Evolutionary conservation across 2,329 filamentous ascomycete genomes (phyloP).

Genomic region (Xylariaceae sp.): DNA sequence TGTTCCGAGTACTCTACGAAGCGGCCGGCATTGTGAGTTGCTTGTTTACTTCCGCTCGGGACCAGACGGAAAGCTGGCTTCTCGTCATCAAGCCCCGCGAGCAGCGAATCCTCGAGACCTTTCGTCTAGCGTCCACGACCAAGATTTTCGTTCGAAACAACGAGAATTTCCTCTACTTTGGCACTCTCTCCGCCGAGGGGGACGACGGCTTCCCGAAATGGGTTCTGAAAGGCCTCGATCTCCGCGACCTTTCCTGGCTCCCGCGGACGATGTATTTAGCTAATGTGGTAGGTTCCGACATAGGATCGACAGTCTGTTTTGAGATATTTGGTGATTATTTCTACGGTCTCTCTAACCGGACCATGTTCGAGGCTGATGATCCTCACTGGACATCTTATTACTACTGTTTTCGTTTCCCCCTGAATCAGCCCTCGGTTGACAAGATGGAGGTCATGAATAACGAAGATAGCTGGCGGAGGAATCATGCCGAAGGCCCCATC

Average conservation of each 20-base stretch:
- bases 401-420: slow-evolving; percentile 57
- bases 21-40: slow-evolving; percentile 53
- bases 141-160: slow-evolving; percentile 66
- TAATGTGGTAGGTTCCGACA: slow-evolving; percentile 56
- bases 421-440: slow-evolving; percentile 40
- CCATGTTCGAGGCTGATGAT: slow-evolving; percentile 55
- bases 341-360: slow-evolving; percentile 64
- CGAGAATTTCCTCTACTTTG: slow-evolving; percentile 56
- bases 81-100: slow-evolving; percentile 43
- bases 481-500: slow-evolving; percentile 64
- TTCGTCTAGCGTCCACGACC: slow-evolving; percentile 40
- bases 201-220: slow-evolving; percentile 56
- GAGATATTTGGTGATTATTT: slow-evolving; percentile 61
- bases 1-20: slow-evolving; percentile 52
- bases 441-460: slow-evolving; percentile 40
- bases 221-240: slow-evolving; percentile 51
- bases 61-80: slow-evolving; percentile 43
- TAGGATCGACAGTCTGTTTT: slow-evolving; percentile 65
- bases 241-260: slow-evolving; percentile 38
- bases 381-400: slow-evolving; percentile 66
- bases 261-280: slow-evolving; percentile 44
- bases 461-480: slow-evolving; percentile 55
- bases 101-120: slow-evolving; percentile 37
- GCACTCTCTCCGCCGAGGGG: slow-evolving; percentile 52
- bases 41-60: slow-evolving; percentile 42